Base-by-base conservation (phyloP, 805 yeast species). In the Metschnikowia matae region DNA sequence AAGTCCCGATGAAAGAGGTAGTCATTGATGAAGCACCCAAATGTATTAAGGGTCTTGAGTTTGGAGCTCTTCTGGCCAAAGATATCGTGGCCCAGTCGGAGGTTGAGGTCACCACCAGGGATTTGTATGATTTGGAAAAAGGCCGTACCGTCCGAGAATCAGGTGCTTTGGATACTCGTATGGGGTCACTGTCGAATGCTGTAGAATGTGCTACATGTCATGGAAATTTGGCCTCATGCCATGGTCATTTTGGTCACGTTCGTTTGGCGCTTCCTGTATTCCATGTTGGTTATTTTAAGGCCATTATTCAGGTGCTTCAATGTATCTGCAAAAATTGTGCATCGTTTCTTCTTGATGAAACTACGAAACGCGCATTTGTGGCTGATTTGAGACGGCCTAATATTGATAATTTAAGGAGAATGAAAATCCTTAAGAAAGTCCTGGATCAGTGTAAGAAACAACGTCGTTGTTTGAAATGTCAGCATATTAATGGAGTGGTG, bases 201-300 rank as follows among this genome's bases (percentile, higher is more conserved):
- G 74, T 82, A 14, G 95, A 87, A 64, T 94, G 99, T 74, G 67
- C 80, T 13, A 95, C 98, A 0, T 94, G 99, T 70, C 89, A 83
- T 60, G 98, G 98, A 2, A 83, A 83, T 58, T 72, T 94, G 56
- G 96, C 96, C 0, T 81, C 96, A 1, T 94, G 99, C 67, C 97
- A 92, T 70, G 99, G 99, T 51, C 99, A 94, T 71, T 94, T 94
- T 67, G 99, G 99, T 39, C 97, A 95, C 63, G 81, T 94, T 55
- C 82, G 89, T 61, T 77, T 94, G 47, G 96, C 98, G 0, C 74
- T 94, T 41, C 99, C 99, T 1, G 98, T 91, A 13, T 94, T 92
- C 72, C 99, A 94, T 64, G 94, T 94, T 43, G 99, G 99, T 17
- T 94, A 91, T 67, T 94, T 94, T 78, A 92, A 92, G 66, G 84